These are phyloP conservation scores for Neocatenulostroma microsporum DNA, from an alignment of 2,329 filamentous ascomycete species.

Conservation along the genomic window DNA sequence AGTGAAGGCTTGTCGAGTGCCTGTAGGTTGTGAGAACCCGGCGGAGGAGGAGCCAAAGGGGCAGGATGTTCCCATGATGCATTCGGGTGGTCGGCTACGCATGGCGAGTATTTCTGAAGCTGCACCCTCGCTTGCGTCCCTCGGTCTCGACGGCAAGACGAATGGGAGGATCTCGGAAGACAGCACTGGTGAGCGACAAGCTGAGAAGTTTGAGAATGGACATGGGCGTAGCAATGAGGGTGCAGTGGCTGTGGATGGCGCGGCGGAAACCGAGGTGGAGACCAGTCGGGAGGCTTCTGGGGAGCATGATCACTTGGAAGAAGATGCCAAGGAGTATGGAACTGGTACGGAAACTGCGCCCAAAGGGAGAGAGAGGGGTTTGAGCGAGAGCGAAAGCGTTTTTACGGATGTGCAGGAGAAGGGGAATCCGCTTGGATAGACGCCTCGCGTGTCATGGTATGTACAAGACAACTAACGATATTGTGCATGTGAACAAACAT, in stretches of 20 bases:
- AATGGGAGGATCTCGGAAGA: constrained; percentile 7
- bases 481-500: not conserved
- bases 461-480: too few relatives aligned
- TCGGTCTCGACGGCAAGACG: constrained; percentile 6
- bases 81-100: constrained; percentile 18
- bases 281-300: constrained; percentile 8
- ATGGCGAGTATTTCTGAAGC: constrained; percentile 25
- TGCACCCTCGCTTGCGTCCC: not conserved
- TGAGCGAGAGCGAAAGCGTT: constrained; percentile 12
- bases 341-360: too few relatives aligned
- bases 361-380: not conserved
- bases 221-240: too few relatives aligned
- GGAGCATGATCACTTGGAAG: constrained; percentile 11
- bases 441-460: too few relatives aligned
- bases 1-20: constrained; percentile 54
- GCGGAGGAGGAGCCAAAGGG: constrained; percentile 14
- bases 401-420: constrained; percentile 26
- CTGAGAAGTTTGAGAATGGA: too few relatives aligned
- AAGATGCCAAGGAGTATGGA: constrained; percentile 11
- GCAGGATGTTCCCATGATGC: constrained; percentile 23
- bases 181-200: too few relatives aligned
- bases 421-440: constrained; percentile 22
- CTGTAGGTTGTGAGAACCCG: constrained; percentile 53
- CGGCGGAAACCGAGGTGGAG: constrained; percentile 2
- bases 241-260: not conserved